A percentile compares a stretch with the other conserved stretches of the same genome.
Conservation (phyloP, 2,329 filamentous ascomycete genomes). For the Trichoderma pleuroti region DNA sequence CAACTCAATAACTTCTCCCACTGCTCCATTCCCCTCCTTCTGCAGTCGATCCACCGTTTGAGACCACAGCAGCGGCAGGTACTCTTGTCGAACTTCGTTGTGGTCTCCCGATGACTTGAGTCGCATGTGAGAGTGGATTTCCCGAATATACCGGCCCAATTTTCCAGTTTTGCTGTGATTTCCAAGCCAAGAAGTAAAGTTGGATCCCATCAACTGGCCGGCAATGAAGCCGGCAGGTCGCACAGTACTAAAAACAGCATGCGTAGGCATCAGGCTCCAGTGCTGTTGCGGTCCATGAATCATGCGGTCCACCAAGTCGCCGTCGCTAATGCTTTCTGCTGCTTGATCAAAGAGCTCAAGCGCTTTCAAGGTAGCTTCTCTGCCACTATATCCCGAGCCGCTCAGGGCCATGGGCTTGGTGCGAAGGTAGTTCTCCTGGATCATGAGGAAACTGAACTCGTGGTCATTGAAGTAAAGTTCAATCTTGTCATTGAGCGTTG, state of each 20-base stretch:
- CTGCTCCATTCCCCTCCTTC: constrained; percentile 74
- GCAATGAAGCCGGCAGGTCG: constrained; percentile 82
- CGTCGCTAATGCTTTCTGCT: constrained; percentile 94
- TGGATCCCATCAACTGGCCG: constrained; percentile 69
- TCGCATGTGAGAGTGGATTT: constrained; percentile 96
- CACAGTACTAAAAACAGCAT: constrained; percentile 94
- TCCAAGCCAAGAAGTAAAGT: constrained; percentile 89
- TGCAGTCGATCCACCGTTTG: constrained; percentile 72
- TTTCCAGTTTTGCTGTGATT: constrained; percentile 86
- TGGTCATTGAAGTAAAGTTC: constrained; percentile 99
- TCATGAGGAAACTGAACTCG: constrained; percentile 95
- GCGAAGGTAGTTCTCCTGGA: constrained; percentile 94
- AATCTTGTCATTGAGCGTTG: constrained; percentile 93
- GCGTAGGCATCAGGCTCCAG: constrained; percentile 96
- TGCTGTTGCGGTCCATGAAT: constrained; percentile 98
- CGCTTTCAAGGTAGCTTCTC: constrained; percentile 73
- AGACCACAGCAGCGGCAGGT: constrained; percentile 84
- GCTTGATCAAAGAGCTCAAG: constrained; percentile 84
- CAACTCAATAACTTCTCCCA: constrained; percentile 80
- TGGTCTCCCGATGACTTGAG: constrained; percentile 85
- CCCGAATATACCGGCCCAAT: constrained; percentile 77
- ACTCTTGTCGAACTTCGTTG: constrained; percentile 91
- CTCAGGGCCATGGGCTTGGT: constrained; percentile 68
- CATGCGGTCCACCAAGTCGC: constrained; percentile 94
- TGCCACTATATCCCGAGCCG: constrained; percentile 53